Conservation (phyloP, 805 yeast genomes). For the Starmerella potacharoeniae region DNA sequence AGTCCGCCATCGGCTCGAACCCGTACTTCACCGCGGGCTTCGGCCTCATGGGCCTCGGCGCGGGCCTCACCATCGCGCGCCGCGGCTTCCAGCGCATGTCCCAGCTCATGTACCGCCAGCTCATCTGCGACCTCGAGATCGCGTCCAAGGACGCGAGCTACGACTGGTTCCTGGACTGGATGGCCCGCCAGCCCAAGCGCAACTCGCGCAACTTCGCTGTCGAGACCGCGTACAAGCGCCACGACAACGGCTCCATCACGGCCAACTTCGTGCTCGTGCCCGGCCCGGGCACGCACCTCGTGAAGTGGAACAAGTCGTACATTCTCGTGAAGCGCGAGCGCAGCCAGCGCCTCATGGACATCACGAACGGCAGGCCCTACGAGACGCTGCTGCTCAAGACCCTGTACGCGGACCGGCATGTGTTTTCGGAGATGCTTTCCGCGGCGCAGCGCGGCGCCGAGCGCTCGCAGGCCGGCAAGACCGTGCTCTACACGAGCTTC, state of each 20-base stretch:
- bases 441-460: conserved; percentile 83
- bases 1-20: conserved; percentile 40
- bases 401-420: conserved; percentile 61
- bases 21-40: conserved; percentile 99
- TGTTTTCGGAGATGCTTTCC: conserved; percentile 57
- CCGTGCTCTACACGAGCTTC: conserved; percentile 87
- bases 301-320: conserved; percentile 74
- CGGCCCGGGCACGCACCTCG: conserved; percentile 91
- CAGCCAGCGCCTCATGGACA: conserved; percentile 75
- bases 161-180: conserved; percentile 93
- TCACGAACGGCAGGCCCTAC: conserved; percentile 85
- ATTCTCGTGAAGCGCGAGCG: conserved; percentile 84
- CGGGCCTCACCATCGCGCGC: conserved; percentile 67
- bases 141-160: conserved; percentile 89
- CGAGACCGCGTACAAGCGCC: conserved; percentile 75
- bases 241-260: conserved; percentile 81
- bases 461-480: conserved; percentile 77
- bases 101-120: conserved; percentile 60
- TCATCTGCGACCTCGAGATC: conserved; percentile 85
- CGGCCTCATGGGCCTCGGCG: conserved; percentile 92
- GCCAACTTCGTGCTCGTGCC: conserved; percentile 89
- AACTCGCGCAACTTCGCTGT: conserved; percentile 78
- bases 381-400: conserved; percentile 95
- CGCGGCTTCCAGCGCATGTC: conserved; percentile 55
- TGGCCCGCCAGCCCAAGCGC: conserved; percentile 69